phyloP scores from a whole-genome alignment of 352 stramenopile genomes.

The Globisporangium orthogonon region DNA sequence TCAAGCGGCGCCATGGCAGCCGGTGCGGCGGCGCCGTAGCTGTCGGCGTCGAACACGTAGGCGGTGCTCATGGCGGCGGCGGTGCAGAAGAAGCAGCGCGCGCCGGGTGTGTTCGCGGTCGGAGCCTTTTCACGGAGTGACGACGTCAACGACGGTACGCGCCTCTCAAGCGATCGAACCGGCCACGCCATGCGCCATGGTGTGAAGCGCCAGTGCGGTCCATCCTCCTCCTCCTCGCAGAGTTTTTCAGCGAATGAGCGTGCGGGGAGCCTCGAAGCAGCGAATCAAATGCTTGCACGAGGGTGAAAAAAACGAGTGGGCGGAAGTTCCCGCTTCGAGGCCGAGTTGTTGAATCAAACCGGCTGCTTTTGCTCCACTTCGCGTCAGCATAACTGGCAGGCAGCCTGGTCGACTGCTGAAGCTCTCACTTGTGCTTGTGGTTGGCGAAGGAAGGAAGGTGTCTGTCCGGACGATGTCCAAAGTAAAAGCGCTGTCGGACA shows the following conservation, averaged over 20 bases:
- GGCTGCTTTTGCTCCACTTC: neutral
- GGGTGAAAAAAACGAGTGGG: constrained; percentile 1
- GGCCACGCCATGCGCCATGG: neutral
- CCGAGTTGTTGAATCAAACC: neutral
- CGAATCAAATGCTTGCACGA: neutral
- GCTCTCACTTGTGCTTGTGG: no score
- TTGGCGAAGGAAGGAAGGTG: no score
- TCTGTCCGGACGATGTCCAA: no score
- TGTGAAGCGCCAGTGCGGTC: neutral
- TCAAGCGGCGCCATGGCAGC: constrained; percentile 9
- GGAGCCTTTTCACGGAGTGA: neutral
- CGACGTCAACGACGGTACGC: neutral
- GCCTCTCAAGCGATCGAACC: neutral
- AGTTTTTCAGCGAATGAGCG: neutral
- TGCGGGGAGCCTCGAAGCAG: neutral
- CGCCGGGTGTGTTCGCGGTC: neutral
- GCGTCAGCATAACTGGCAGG: neutral
- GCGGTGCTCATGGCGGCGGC: constrained; percentile 8
- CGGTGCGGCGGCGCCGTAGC: neutral
- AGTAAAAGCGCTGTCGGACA: no score
- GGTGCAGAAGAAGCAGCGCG: no score
- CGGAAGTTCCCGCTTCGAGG: neutral
- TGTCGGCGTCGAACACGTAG: constrained; percentile 11
- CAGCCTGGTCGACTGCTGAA: neutral
- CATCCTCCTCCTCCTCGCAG: neutral